phyloP scores from a whole-genome alignment of 208 protist species.

The Giardia duodenalis region DNA sequence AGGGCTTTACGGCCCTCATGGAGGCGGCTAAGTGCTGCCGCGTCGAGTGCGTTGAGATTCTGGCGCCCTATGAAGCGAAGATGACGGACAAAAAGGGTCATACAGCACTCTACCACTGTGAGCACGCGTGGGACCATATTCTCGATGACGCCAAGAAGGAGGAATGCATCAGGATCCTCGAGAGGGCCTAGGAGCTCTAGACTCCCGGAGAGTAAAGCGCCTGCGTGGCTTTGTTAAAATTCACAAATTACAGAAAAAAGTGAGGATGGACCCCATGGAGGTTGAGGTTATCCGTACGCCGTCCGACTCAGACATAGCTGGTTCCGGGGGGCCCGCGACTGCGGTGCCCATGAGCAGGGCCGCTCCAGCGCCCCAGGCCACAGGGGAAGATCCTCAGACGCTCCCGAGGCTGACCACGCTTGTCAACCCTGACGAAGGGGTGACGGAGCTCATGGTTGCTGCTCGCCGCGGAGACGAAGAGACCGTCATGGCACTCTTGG shows the following conservation, averaged over 20 bases:
- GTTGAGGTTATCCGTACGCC: too few relatives aligned
- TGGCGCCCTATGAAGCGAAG: neutral
- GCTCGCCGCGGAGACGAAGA: neutral
- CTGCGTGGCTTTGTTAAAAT: too few relatives aligned
- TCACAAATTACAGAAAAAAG: too few relatives aligned
- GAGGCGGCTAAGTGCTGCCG: constrained; percentile 2
- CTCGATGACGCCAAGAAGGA: neutral
- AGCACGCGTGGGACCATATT: neutral
- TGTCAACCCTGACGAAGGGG: too few relatives aligned
- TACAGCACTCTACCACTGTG: neutral
- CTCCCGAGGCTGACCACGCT: neutral
- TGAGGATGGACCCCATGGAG: too few relatives aligned
- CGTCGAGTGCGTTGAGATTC: neutral
- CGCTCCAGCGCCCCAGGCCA: too few relatives aligned
- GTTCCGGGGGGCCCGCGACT: too few relatives aligned
- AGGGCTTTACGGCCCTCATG: neutral
- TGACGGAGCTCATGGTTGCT: neutral
- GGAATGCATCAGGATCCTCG: neutral
- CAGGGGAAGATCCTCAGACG: neutral
- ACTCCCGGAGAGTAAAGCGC: too few relatives aligned
- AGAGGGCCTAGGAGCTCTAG: too few relatives aligned
- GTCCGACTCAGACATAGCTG: too few relatives aligned
- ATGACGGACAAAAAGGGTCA: neutral
- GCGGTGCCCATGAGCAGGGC: too few relatives aligned
- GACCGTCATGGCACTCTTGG: neutral